phyloP scores from a whole-genome alignment of 75 land plant genomes.

The Pinus albicaulis region DNA sequence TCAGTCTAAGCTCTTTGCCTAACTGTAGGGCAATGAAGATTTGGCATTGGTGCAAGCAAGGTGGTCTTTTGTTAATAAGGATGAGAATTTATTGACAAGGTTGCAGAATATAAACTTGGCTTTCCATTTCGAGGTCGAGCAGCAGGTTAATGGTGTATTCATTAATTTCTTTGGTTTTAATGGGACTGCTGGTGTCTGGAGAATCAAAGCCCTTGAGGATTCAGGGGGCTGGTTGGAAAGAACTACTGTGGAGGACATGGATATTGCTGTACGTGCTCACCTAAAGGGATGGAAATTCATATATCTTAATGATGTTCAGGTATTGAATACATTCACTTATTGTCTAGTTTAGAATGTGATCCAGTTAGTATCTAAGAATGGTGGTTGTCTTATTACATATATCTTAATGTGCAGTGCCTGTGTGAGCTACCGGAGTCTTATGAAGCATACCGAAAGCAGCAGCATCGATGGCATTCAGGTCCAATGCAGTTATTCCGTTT shows the following conservation, averaged over 20 bases:
- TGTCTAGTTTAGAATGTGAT: too few relatives aligned
- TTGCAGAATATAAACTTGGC: slow-evolving; percentile 41
- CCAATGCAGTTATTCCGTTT: slow-evolving; percentile 91
- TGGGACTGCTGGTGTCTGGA: slow-evolving; percentile 53
- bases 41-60: slow-evolving; percentile 55
- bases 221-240: slow-evolving; percentile 56
- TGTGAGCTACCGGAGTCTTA: slow-evolving; percentile 72
- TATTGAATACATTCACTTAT: neutral
- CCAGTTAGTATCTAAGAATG: too few relatives aligned
- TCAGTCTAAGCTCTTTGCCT: too few relatives aligned
- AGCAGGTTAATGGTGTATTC: slow-evolving; percentile 50
- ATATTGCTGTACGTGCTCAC: slow-evolving; percentile 64
- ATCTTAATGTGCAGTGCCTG: slow-evolving; percentile 3
- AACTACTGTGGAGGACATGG: slow-evolving; percentile 67
- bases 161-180: slow-evolving; percentile 52
- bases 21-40: slow-evolving; percentile 39
- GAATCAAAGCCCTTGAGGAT: slow-evolving; percentile 47
- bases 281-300: slow-evolving; percentile 61
- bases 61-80: slow-evolving; percentile 51
- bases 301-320: slow-evolving; percentile 52
- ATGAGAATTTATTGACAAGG: slow-evolving; percentile 45
- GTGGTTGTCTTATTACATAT: too few relatives aligned
- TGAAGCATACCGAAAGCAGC: slow-evolving; percentile 90
- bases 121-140: slow-evolving; percentile 58
- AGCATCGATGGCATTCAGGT: slow-evolving; percentile 95